These are phyloP conservation scores for Parachlorella kessleri DNA, from an alignment of 139 green algal species.

Conservation along the genomic window DNA sequence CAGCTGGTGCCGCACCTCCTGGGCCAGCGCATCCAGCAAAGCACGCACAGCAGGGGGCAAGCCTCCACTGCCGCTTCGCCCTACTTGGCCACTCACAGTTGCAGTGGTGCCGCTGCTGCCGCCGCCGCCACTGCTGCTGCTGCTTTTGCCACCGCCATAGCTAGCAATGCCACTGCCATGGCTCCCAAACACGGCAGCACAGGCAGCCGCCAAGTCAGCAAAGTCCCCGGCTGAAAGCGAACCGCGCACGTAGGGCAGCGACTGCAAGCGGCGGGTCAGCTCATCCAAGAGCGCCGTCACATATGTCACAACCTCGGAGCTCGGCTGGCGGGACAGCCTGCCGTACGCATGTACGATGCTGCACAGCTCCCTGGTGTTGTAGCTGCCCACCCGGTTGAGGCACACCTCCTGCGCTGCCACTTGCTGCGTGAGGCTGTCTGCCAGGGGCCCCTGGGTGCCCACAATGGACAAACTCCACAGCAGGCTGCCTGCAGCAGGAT, in stretches of 20 bases:
- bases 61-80: not conserved
- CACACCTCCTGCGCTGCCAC: not conserved
- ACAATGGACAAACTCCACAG: conserved; percentile 8
- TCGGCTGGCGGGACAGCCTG: conserved; percentile 2
- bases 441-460: not conserved
- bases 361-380: conserved; percentile 33
- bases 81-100: not conserved
- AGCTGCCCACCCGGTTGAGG: not conserved
- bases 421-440: not conserved
- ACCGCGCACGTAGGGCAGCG: conserved; percentile 11
- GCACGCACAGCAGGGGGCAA: not conserved
- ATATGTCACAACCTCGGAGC: not conserved
- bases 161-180: not conserved
- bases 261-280: conserved; percentile 14
- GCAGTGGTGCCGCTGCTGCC: not conserved
- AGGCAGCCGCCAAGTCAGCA: conserved; percentile 22
- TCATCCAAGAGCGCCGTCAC: not conserved
- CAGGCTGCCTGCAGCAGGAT: not conserved
- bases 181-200: conserved; percentile 10
- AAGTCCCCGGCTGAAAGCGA: conserved; percentile 17
- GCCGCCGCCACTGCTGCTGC: not conserved
- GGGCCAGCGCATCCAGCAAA: conserved; percentile 37
- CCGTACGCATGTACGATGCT: conserved; percentile 26
- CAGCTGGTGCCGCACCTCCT: conserved; percentile 49
- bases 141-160: not conserved